Base-by-base conservation (phyloP, 495 filamentous ascomycete species). In the Apiosordaria backusii region DNA sequence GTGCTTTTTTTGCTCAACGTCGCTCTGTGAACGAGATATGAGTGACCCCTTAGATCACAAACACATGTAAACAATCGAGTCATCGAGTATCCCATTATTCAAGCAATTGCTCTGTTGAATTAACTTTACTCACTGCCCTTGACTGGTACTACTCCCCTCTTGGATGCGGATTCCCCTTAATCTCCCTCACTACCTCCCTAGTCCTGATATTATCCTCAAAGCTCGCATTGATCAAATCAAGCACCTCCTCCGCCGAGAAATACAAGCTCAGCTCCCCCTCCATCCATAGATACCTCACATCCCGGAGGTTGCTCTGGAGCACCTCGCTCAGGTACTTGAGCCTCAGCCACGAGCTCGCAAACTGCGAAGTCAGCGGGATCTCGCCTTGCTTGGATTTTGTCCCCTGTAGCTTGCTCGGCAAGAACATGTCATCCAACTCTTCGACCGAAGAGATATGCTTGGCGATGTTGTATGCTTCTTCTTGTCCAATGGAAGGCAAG, bases 281-380 rank as follows among this genome's bases (percentile, higher is more conserved):
- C 57, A 86, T 80, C 91, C 93, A 98, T 60, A 97, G 76, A 72
- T 86, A 97, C 72, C 87, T 87, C 68, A 99, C 94, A 68, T 99
- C 94, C 61, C 86, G 89, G 54, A 98, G 80, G 62, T 90, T 92
- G 70, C 91, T 93, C 76, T 98, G 92, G 60, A 99, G 77, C 60
- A 99, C 91, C 73, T 96, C 91, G 61, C 87, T 82, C 21, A 99
- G 78, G 72, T 92, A 97, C 71, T 95, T 90, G 71, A 99, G 92
- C 63, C 91, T 89, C 63, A 97, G 81, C 96, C 95, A 99, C 67
- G 84, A 87, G 0, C 84, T 79, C 27, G 91, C 89, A 71, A 97
- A 97, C 29, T 96, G 82, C 13, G 88, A 86, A 23, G 92, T 92
- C 50, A 90, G 80, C 10, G 89, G 88, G 3, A 91, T 67, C 40